Percentiles rank a stretch among this genome's conserved stretches.
Evolutionary conservation across 306 rosid genomes (phyloP).

Genomic region (Quercus ilex): DNA sequence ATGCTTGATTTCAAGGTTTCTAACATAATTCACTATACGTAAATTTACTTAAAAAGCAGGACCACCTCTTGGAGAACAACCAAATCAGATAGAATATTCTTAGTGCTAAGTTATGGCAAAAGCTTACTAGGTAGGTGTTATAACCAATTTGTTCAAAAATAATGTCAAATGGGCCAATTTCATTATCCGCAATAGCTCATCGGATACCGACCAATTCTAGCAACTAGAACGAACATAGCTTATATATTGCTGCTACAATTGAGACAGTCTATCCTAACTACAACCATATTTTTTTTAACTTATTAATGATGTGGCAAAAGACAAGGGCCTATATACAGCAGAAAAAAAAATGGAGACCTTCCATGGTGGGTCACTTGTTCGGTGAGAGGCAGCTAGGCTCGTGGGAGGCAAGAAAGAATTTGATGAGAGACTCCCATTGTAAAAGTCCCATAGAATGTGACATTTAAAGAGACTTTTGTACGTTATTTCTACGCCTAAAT

Average conservation of each 20-base stretch:
- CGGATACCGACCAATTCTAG: conserved; percentile 29
- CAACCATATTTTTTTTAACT: conserved; percentile 35
- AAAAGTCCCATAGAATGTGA: conserved; percentile 24
- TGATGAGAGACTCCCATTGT: not conserved
- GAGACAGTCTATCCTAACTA: conserved; percentile 44
- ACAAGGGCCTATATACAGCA: not conserved
- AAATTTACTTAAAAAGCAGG: no score
- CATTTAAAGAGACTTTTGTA: conserved; percentile 5
- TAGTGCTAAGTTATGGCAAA: not conserved
- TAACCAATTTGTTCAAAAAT: not conserved
- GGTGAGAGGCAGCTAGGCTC: conserved; percentile 26
- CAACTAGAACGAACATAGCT: not conserved
- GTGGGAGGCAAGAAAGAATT: conserved; percentile 22
- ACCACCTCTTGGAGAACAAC: not conserved
- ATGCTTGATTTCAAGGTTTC: no score
- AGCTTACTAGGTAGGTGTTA: not conserved
- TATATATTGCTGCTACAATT: not conserved
- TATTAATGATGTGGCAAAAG: conserved; percentile 23
- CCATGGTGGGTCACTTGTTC: not conserved
- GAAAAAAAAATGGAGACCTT: no score
- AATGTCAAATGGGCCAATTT: not conserved
- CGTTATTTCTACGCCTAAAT: conserved; percentile 8
- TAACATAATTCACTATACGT: no score
- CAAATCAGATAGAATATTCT: not conserved
- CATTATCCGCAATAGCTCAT: conserved; percentile 17